A percentile compares a stretch with the other conserved stretches of the same genome.
These are phyloP conservation scores for Solanum etuberosum DNA, from an alignment of 257 asterid genomes.

Conservation along the genomic window DNA sequence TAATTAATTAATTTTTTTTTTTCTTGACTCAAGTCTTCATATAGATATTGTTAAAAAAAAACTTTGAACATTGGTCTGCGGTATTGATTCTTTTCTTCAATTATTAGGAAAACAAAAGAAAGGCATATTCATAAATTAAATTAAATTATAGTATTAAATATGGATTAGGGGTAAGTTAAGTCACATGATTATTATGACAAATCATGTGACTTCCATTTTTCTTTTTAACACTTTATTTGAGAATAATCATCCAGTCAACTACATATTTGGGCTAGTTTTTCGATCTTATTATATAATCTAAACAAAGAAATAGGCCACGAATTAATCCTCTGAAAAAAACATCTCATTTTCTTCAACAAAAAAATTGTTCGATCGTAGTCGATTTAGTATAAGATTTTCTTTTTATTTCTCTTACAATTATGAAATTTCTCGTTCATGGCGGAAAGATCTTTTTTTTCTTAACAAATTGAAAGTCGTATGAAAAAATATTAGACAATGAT, in stretches of 20 bases:
- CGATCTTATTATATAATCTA: neutral
- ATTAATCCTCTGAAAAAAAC: too few relatives aligned
- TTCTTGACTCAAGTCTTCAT: neutral
- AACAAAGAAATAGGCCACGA: too few relatives aligned
- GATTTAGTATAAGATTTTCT: too few relatives aligned
- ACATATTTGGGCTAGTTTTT: neutral
- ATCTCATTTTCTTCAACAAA: too few relatives aligned
- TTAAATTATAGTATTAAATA: neutral
- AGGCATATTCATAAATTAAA: neutral
- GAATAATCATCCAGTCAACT: neutral
- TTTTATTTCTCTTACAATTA: too few relatives aligned
- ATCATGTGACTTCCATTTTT: neutral
- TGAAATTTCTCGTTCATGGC: neutral
- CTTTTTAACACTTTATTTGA: neutral
- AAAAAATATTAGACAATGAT: too few relatives aligned
- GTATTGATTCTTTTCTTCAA: neutral
- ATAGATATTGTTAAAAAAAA: neutral
- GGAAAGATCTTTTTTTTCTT: too few relatives aligned
- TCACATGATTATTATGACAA: neutral
- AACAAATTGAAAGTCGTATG: neutral
- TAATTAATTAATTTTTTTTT: neutral
- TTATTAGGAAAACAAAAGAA: neutral
- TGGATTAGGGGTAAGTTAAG: neutral
- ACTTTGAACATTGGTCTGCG: neutral
- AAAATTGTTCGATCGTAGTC: too few relatives aligned